Evolutionary conservation across 2,329 filamentous ascomycete genomes (phyloP).

Genomic region (Pseudogymnoascus sp.): DNA sequence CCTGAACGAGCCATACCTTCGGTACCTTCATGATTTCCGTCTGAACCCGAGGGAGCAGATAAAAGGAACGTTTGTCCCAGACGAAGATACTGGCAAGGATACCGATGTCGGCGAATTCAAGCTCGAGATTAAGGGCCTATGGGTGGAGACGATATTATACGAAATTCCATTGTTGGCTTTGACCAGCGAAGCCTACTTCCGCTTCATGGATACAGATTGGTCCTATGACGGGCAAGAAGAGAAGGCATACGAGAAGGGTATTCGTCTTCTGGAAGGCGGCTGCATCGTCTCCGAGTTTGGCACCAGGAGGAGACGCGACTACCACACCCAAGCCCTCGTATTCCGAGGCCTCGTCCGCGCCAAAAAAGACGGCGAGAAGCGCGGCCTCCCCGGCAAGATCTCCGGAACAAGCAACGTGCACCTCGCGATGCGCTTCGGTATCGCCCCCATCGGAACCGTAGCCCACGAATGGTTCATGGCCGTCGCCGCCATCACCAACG

Average conservation of each 20-base stretch:
- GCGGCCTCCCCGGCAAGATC: slow-evolving; percentile 62
- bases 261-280: slow-evolving; percentile 66
- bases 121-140: slow-evolving; percentile 70
- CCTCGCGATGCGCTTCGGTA: slow-evolving; percentile 84
- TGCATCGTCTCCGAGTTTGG: slow-evolving; percentile 94
- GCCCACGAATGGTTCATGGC: slow-evolving; percentile 99
- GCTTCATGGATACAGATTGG: slow-evolving; percentile 92
- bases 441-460: slow-evolving; percentile 76
- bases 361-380: slow-evolving; percentile 57
- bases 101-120: slow-evolving; percentile 64
- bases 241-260: slow-evolving; percentile 73
- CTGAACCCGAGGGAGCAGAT: slow-evolving; percentile 77
- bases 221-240: slow-evolving; percentile 78
- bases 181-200: slow-evolving; percentile 94
- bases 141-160: slow-evolving; percentile 94
- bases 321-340: slow-evolving; percentile 88
- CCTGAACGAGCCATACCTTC: slow-evolving; percentile 66
- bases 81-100: slow-evolving; percentile 50
- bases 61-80: slow-evolving; percentile 45
- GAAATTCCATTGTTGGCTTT: slow-evolving; percentile 90
- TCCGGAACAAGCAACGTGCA: slow-evolving; percentile 94
- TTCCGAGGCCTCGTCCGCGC: slow-evolving; percentile 78
- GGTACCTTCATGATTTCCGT: slow-evolving; percentile 72
- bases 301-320: slow-evolving; percentile 78
- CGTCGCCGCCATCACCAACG: slow-evolving; percentile 78